Evolutionary conservation across 805 yeast species (phyloP).

Genomic region (Lachancea dasiensis): DNA sequence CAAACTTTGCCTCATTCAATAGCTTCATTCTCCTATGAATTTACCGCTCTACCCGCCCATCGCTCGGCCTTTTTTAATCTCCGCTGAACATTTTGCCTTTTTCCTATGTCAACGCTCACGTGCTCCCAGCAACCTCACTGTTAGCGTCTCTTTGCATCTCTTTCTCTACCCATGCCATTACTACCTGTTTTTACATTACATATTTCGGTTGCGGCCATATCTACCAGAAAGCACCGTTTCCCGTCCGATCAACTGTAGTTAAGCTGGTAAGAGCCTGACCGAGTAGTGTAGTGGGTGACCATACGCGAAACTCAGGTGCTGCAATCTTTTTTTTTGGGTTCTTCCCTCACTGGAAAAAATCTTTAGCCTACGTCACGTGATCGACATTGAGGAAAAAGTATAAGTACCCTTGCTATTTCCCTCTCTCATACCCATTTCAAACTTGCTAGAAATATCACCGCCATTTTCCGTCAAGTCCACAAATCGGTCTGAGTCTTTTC

Average conservation of each 20-base stretch:
- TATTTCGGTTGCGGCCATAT: conserved; percentile 50
- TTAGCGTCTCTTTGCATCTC: conserved; percentile 43
- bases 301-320: conserved; percentile 53
- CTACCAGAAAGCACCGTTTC: conserved; percentile 56
- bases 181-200: conserved; percentile 5
- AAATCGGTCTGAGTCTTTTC: background rate
- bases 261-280: conserved; percentile 53
- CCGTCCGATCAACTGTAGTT: conserved; percentile 58
- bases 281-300: conserved; percentile 56
- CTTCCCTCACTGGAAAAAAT: background rate
- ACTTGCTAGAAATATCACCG: background rate
- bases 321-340: conserved; percentile 36
- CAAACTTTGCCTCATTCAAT: background rate
- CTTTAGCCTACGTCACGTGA: conserved; percentile 2
- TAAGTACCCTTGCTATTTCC: conserved; percentile 5
- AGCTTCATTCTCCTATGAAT: background rate
- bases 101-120: background rate
- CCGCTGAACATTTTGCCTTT: background rate
- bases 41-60: background rate
- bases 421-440: background rate
- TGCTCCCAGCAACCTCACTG: background rate
- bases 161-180: background rate
- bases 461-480: background rate
- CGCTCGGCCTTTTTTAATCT: background rate
- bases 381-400: background rate